Evolutionary conservation across 2,329 filamentous ascomycete species (phyloP).

Genomic region (Mariannaea sp.): DNA sequence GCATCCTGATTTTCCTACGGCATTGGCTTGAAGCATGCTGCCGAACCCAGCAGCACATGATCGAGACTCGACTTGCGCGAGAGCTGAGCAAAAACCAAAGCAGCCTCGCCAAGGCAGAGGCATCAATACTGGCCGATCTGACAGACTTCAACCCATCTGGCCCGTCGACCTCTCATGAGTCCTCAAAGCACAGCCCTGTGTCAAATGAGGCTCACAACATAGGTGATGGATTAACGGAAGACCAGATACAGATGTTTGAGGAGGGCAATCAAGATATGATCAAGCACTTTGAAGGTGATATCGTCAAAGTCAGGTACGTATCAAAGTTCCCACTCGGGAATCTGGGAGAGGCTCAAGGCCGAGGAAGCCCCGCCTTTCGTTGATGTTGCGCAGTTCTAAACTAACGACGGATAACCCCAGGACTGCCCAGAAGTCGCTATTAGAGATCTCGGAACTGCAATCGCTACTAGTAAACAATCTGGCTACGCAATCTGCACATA

Average conservation of each 20-base stretch:
- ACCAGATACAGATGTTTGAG: slow-evolving; percentile 92
- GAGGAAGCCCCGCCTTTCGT: slow-evolving; percentile 9
- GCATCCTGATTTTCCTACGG: slow-evolving; percentile 81
- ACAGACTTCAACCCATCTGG: slow-evolving; percentile 39
- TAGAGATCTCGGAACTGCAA: slow-evolving; percentile 93
- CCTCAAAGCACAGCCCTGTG: slow-evolving; percentile 25
- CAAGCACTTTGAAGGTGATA: slow-evolving; percentile 89
- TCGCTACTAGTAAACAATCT: slow-evolving; percentile 87
- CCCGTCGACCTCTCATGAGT: slow-evolving; percentile 27
- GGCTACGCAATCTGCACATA: slow-evolving; percentile 82
- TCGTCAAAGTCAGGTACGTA: slow-evolving; percentile 89
- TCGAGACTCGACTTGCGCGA: slow-evolving; percentile 82
- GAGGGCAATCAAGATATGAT: slow-evolving; percentile 92
- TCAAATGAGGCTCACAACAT: slow-evolving; percentile 28
- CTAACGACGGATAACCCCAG: slow-evolving; percentile 50
- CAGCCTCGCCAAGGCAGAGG: slow-evolving; percentile 71
- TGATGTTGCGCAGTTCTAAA: slow-evolving; percentile 15
- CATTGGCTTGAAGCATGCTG: slow-evolving; percentile 77
- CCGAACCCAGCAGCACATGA: slow-evolving; percentile 84
- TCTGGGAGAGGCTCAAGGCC: slow-evolving; percentile 1
- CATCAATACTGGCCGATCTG: slow-evolving; percentile 41
- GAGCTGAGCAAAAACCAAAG: slow-evolving; percentile 91
- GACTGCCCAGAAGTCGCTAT: slow-evolving; percentile 83
- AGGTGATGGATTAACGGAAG: slow-evolving; percentile 68
- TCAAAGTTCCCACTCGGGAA: slow-evolving; percentile 4